Conservation (phyloP, 108 stramenopile species). For the Skeletonema potamos region DNA sequence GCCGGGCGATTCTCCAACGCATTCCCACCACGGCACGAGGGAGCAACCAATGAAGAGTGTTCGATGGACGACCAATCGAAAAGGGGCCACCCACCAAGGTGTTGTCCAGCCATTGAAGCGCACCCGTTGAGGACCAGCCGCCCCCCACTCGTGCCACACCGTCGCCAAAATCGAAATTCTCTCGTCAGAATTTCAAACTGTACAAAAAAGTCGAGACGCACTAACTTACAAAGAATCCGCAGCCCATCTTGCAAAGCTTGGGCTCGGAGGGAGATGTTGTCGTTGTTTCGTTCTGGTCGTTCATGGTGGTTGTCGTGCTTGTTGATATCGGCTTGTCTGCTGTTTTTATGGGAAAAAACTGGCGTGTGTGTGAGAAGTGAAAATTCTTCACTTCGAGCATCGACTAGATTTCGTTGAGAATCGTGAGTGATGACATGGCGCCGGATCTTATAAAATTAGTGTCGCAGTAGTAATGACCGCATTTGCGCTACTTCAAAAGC, state of each 20-base stretch:
- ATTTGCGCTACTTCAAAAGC: background rate
- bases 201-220: background rate
- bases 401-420: no score
- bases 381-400: no score
- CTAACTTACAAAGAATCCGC: conserved; percentile 87
- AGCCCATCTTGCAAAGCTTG: conserved; percentile 80
- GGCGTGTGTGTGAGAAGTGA: background rate
- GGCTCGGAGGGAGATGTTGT: conserved; percentile 67
- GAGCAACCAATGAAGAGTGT: no score
- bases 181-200: background rate
- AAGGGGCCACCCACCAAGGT: background rate
- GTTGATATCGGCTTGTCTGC: background rate
- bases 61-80: no score
- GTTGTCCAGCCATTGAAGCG: background rate
- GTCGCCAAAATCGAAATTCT: background rate
- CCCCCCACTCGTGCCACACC: background rate
- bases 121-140: background rate
- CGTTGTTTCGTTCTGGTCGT: conserved; percentile 77
- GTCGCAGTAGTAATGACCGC: background rate
- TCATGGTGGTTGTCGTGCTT: conserved; percentile 71
- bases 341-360: background rate
- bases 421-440: background rate
- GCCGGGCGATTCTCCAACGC: background rate
- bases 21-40: background rate
- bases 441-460: background rate